These are phyloP conservation scores for Suillus discolor DNA, from an alignment of 768 basidiomycete species.

Conservation along the genomic window DNA sequence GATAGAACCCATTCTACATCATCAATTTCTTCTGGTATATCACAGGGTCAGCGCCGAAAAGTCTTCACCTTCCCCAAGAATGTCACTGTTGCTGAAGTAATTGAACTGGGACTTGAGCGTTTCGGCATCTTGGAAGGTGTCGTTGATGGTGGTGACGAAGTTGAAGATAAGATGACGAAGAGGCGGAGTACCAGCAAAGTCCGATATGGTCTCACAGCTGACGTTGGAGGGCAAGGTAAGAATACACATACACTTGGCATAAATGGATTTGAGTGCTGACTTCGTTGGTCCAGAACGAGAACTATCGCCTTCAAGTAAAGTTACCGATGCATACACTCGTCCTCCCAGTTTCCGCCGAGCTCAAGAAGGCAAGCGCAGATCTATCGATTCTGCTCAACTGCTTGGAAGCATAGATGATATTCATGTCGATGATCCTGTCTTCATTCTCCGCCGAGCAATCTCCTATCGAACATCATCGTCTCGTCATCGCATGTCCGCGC, in stretches of 20 bases:
- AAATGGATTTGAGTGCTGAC: conserved; percentile 10
- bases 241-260: conserved; percentile 6
- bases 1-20: conserved; percentile 49
- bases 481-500: conserved; percentile 72
- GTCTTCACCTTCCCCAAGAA: conserved; percentile 94
- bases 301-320: conserved; percentile 76
- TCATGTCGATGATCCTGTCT: conserved; percentile 80
- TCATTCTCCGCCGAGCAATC: conserved; percentile 83
- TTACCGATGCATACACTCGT: conserved; percentile 80
- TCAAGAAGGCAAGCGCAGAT: conserved; percentile 76
- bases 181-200: conserved; percentile 77
- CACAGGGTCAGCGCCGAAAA: conserved; percentile 68
- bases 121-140: conserved; percentile 98
- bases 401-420: conserved; percentile 77
- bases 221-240: conserved; percentile 65
- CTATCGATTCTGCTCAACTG: conserved; percentile 76
- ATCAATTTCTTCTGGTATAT: conserved; percentile 53
- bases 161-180: conserved; percentile 90
- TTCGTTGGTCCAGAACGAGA: conserved; percentile 61
- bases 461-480: conserved; percentile 72
- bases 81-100: conserved; percentile 94
- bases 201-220: conserved; percentile 76
- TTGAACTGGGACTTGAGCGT: conserved; percentile 87
- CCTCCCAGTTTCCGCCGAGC: conserved; percentile 72
- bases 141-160: conserved; percentile 96